A percentile compares a stretch with the other conserved stretches of the same genome.
Conservation (phyloP, 1,139 yeast genomes). For the Trichomonascaceae sp. region DNA sequence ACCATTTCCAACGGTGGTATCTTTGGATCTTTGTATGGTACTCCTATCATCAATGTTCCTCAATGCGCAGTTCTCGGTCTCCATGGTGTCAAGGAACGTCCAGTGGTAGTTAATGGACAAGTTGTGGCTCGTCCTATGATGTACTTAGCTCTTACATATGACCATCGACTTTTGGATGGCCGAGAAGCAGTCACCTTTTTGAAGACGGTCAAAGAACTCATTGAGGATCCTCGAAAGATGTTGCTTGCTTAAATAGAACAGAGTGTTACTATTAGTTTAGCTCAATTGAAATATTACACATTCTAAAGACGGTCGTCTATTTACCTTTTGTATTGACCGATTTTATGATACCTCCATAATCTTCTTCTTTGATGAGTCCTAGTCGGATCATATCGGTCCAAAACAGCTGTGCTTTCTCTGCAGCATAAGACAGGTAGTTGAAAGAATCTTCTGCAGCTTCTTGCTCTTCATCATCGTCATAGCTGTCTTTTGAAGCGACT, state of each 20-base stretch:
- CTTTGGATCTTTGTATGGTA: conserved; percentile 95
- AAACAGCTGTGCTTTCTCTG: conserved; percentile 65
- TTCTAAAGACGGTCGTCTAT: neutral
- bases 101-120: conserved; percentile 94
- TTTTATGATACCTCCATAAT: conserved; percentile 24
- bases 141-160: conserved; percentile 98
- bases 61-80: conserved; percentile 97
- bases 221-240: conserved; percentile 99
- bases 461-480: conserved; percentile 21
- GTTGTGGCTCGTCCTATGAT: conserved; percentile 98
- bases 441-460: conserved; percentile 61
- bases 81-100: conserved; percentile 97
- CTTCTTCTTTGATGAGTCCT: conserved; percentile 40
- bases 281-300: neutral
- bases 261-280: neutral
- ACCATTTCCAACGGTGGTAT: conserved; percentile 99
- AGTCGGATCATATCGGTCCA: conserved; percentile 69
- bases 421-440: conserved; percentile 69
- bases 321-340: conserved; percentile 12
- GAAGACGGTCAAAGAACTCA: conserved; percentile 90
- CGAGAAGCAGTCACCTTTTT: conserved; percentile 98
- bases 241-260: conserved; percentile 48
- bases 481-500: conserved; percentile 5
- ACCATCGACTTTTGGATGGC: conserved; percentile 97
- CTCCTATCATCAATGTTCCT: conserved; percentile 97